These are phyloP conservation scores for Claviceps capensis DNA, from an alignment of 2,329 filamentous ascomycete species.

Conservation along the genomic window DNA sequence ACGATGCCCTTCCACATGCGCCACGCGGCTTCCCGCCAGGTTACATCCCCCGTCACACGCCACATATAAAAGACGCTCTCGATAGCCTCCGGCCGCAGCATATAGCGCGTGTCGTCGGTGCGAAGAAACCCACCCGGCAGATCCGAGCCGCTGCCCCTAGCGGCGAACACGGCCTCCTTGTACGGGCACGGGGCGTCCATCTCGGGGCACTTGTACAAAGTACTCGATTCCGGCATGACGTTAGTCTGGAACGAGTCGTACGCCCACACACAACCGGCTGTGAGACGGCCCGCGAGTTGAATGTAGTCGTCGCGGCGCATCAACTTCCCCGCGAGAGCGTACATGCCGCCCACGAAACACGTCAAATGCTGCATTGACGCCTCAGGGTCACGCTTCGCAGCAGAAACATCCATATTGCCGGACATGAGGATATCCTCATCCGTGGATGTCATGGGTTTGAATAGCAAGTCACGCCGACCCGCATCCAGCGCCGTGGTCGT, in stretches of 20 bases:
- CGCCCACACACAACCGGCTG: constrained; percentile 40
- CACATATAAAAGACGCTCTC: constrained; percentile 39
- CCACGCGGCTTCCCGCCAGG: constrained; percentile 32
- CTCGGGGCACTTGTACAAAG: constrained; percentile 22
- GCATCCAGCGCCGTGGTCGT: constrained; percentile 49
- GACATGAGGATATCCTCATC: constrained; percentile 48
- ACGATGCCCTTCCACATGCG: constrained; percentile 32
- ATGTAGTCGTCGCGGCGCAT: constrained; percentile 35
- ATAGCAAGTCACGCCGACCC: constrained; percentile 49
- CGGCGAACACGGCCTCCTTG: constrained; percentile 13
- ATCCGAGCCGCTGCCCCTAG: constrained; percentile 8
- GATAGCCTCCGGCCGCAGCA: constrained; percentile 36
- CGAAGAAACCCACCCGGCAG: constrained; percentile 45
- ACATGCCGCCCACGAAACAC: constrained; percentile 60
- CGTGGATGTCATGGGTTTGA: constrained; percentile 49
- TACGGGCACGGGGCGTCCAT: constrained; percentile 23
- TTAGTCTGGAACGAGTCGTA: constrained; percentile 35
- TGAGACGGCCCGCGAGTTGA: constrained; percentile 31
- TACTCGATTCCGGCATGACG: constrained; percentile 39
- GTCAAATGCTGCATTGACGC: constrained; percentile 43
- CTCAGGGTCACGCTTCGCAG: constrained; percentile 15
- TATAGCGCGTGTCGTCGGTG: constrained; percentile 28
- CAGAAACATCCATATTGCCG: constrained; percentile 23
- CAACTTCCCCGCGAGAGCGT: constrained; percentile 51
- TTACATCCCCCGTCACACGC: constrained; percentile 32